Base-by-base conservation (phyloP, 441 rosid species). In the Monsonia emarginata region DNA sequence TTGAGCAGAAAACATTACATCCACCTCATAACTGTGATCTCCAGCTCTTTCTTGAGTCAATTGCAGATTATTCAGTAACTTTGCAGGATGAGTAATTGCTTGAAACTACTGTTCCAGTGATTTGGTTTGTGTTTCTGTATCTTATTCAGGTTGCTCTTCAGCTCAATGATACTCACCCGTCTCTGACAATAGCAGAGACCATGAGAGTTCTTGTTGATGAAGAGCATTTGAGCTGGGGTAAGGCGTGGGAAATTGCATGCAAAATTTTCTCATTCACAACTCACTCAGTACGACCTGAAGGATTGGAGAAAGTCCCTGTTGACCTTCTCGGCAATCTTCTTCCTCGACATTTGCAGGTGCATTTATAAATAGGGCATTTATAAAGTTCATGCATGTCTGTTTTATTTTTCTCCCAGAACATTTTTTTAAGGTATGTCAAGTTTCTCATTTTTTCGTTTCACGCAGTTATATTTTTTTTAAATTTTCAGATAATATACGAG, bases 121-220 rank as follows among this genome's bases (percentile, higher is more conserved):
- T 31, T 48, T 31, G 14, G 14, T 24, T 32, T 54, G 44, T 58
- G 18, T 61, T 32, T 27, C n/a, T 65, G 13, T 61, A 6, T 68
- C 28, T 68, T 69, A 42, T 79, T 60, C 65, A 84, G 86, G 83
- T 79, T 66, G 83, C 88, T 52, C 63, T 84, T 65, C 88, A 84
- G 69, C 69, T 82, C 73, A 84, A 79, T 71, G 88, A 84, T 67
- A 84, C 88, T 28, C 88, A 84, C 70, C 86, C 88, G 42, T 73
- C 86, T 48, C 80, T 84, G 25, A 80, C 81, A 50, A 75, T 79
- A 61, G 78, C 70, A 66, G 88, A 84, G 81, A 74, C 83, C 32
- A 77, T 79, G 81, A 79, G 88, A 72, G 72, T 82, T 65, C 81
- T 84, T 40, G 61, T 84, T 62, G 88, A 84, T 67, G 81, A 77